These are phyloP conservation scores for Xylaria arbuscula DNA, from an alignment of 2,329 filamentous ascomycete genomes.

Conservation along the genomic window DNA sequence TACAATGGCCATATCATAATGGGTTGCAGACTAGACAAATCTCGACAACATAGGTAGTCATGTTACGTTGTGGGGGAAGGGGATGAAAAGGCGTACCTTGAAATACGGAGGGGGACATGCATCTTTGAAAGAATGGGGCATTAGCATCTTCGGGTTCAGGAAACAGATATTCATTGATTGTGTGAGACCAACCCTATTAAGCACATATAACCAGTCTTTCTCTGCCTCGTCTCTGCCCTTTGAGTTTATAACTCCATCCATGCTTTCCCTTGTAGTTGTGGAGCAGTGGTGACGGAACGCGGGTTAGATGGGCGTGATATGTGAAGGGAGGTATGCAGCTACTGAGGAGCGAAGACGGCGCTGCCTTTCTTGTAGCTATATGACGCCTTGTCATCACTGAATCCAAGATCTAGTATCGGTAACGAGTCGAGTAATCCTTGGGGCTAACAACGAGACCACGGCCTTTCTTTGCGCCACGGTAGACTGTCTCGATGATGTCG, in stretches of 20 bases:
- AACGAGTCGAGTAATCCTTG: conserved; percentile 70
- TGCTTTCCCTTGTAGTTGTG: no score
- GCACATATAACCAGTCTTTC: not conserved
- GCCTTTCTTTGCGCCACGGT: conserved; percentile 98
- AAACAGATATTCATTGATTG: conserved; percentile 41
- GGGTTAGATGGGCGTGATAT: not conserved
- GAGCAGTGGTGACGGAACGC: not conserved
- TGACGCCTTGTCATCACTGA: not conserved
- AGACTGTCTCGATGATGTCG: conserved; percentile 98
- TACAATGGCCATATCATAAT: not conserved
- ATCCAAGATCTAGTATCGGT: conserved; percentile 46
- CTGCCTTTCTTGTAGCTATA: not conserved
- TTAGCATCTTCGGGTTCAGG: conserved; percentile 48
- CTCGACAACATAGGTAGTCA: not conserved
- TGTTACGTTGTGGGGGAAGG: not conserved
- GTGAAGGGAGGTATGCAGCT: not conserved
- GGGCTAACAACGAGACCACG: conserved; percentile 95
- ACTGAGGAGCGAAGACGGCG: not conserved
- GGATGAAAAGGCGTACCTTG: conserved; percentile 40
- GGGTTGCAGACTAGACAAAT: not conserved
- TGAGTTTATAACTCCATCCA: not conserved
- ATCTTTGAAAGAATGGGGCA: conserved; percentile 41
- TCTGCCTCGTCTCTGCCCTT: not conserved
- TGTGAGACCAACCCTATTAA: conserved; percentile 53
- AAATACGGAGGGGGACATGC: conserved; percentile 26